Evolutionary conservation across 805 yeast species (phyloP), one percentile per base, ranked within the genome.

Genomic region (Nakazawaea laoshanensis): DNA sequence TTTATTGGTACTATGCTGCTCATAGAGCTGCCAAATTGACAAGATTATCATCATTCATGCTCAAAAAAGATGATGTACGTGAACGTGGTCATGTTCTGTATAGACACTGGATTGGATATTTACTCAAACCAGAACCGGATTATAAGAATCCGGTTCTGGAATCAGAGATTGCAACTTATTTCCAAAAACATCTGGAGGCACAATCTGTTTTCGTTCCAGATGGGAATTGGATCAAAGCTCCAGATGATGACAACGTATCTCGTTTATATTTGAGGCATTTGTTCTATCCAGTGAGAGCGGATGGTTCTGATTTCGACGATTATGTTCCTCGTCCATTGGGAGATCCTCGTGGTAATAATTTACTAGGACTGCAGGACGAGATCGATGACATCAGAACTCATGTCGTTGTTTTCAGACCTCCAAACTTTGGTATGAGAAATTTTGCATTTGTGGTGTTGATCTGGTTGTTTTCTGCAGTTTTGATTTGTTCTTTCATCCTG

Each of bases 331-430:
- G 12, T 3, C 8, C 19, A 13, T 12, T 12, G 4, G 14, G 7
- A 9, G 12, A n/a, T 6, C 9, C 16, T 7, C 10, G 22, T 9
- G 12, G 17, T 9, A 49, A 50, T 18, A 51, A 37, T 11, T 58
- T 61, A 3, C 53, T 55, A 30, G 58, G 51, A 16, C 61, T 57
- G 34, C 55, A 53, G 24, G 61, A 57, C 31, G 39, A 36, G 17
- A 40, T 52, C 17, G 41, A 52, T 32, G 46, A 53, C 6, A 47
- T 50, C 16, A 56, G 51, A 6, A 53, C 61, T 2, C 86, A 88
- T 53, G 65, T 72, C 2, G 71, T 88, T 19, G 96, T 88, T 3
- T 94, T 88, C 56, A 65, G 85, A 28, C 97, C 99, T 4, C 94
- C 95, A 2, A 44, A 67, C 31, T 84, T 89, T 53, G 66, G 74